These are phyloP conservation scores for Mycena floridula DNA, from an alignment of 768 basidiomycete species.

Conservation along the genomic window DNA sequence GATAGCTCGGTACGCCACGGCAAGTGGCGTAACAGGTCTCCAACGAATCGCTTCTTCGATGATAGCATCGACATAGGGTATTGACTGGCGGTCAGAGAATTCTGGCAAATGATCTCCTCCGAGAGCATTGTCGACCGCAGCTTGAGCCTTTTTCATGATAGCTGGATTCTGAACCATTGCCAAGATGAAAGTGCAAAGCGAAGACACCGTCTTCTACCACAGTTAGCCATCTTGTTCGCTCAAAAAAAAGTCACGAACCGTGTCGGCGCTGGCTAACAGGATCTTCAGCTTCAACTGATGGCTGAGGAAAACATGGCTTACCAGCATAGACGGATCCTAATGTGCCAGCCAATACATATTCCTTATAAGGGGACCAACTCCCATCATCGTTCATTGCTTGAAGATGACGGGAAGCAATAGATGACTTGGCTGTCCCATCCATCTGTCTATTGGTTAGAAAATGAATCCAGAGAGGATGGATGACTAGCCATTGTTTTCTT, in stretches of 20 bases:
- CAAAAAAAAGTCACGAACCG: neutral
- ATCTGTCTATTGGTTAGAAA: neutral
- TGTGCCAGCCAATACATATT: neutral
- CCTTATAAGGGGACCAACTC: neutral
- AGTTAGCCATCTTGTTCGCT: neutral
- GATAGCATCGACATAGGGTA: conserved; percentile 19
- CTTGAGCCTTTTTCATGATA: conserved; percentile 18
- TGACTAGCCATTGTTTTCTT: conserved; percentile 26
- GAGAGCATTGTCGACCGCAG: conserved; percentile 17
- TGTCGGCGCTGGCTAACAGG: neutral
- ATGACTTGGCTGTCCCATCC: conserved; percentile 3
- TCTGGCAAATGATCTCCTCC: conserved; percentile 19
- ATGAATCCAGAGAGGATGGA: neutral
- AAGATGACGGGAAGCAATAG: conserved; percentile 3
- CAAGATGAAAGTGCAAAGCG: conserved; percentile 10
- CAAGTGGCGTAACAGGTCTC: conserved; percentile 11
- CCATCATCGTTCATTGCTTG: conserved; percentile 1
- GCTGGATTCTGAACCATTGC: conserved; percentile 21
- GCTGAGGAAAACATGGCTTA: neutral
- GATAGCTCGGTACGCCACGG: conserved; percentile 13
- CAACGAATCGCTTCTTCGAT: conserved; percentile 18
- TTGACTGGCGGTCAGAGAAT: conserved; percentile 12
- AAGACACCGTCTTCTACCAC: conserved; percentile 5
- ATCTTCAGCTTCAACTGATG: conserved; percentile 3
- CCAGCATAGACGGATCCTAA: conserved; percentile 5